These are phyloP conservation scores for Phytophthora tubulina DNA, from an alignment of 352 stramenopile genomes.

Conservation along the genomic window DNA sequence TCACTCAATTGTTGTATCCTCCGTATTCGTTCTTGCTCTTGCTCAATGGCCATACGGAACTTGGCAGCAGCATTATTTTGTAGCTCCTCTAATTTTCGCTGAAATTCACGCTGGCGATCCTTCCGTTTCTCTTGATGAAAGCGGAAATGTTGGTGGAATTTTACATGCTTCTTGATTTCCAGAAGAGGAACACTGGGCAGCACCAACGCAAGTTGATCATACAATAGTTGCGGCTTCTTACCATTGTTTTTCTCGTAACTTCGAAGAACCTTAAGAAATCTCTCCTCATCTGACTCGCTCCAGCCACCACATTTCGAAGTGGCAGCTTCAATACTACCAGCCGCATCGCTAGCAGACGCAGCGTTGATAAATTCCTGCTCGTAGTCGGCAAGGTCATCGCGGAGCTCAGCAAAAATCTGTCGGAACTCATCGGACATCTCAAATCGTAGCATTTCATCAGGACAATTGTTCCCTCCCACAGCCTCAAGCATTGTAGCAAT, in stretches of 20 bases:
- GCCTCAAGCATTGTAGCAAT: constrained; percentile 30
- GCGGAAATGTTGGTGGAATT: constrained; percentile 65
- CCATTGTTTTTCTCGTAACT: constrained; percentile 50
- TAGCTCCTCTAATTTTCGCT: constrained; percentile 47
- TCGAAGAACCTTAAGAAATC: constrained; percentile 66
- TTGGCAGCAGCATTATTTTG: constrained; percentile 40
- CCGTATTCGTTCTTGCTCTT: constrained; percentile 38
- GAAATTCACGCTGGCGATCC: constrained; percentile 57
- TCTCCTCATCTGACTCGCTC: constrained; percentile 59
- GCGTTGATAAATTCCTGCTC: constrained; percentile 51
- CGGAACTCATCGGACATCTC: constrained; percentile 53
- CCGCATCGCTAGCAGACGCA: constrained; percentile 44
- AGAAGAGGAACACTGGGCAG: constrained; percentile 47
- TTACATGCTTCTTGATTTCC: constrained; percentile 63
- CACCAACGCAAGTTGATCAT: constrained; percentile 62
- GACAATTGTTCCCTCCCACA: constrained; percentile 27
- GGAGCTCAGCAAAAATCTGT: constrained; percentile 32
- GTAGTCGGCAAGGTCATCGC: constrained; percentile 46
- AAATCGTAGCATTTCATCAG: constrained; percentile 59
- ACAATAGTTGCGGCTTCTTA: constrained; percentile 67
- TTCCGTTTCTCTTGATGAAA: constrained; percentile 69
- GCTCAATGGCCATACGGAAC: constrained; percentile 34
- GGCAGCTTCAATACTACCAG: constrained; percentile 48
- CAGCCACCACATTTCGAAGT: constrained; percentile 56
- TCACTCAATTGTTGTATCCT: constrained; percentile 49